Conservation (phyloP, 2,329 filamentous ascomycete species). For the Ophiosphaerella korrae region DNA sequence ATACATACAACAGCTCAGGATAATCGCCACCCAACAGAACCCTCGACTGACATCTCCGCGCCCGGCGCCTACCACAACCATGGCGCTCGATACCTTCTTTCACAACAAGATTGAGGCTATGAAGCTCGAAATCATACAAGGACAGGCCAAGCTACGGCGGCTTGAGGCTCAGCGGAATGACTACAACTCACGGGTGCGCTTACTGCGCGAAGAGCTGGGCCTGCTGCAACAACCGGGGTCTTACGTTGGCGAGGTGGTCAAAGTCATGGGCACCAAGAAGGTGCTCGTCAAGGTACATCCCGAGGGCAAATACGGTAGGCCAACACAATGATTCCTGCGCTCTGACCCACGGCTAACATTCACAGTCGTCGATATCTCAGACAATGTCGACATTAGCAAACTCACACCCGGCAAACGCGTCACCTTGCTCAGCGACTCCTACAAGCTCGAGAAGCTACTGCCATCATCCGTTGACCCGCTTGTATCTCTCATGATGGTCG, state of each 20-base stretch:
- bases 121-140: slow-evolving; percentile 99
- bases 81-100: slow-evolving; percentile 99
- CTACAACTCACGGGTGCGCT: slow-evolving; percentile 96
- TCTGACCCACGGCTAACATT: not conserved
- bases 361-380: slow-evolving; percentile 91
- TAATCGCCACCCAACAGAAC: not conserved
- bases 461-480: slow-evolving; percentile 97
- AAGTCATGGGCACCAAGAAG: slow-evolving; percentile 99
- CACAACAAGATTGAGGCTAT: slow-evolving; percentile 99
- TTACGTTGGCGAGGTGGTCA: slow-evolving; percentile 99
- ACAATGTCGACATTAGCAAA: slow-evolving; percentile 92
- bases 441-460: slow-evolving; percentile 98
- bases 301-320: slow-evolving; percentile 97
- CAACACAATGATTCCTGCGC: not conserved
- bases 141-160: slow-evolving; percentile 90
- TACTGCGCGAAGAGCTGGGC: slow-evolving; percentile 93
- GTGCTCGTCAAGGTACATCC: slow-evolving; percentile 98
- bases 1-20: not conserved
- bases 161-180: slow-evolving; percentile 98
- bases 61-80: slow-evolving; percentile 59
- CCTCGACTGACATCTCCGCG: slow-evolving; percentile 3
- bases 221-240: slow-evolving; percentile 96
- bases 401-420: slow-evolving; percentile 98
- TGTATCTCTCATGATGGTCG: slow-evolving; percentile 99
- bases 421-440: slow-evolving; percentile 92